Evolutionary conservation across 129 eudicot species (phyloP).

Genomic region (Artemisia tridentata): DNA sequence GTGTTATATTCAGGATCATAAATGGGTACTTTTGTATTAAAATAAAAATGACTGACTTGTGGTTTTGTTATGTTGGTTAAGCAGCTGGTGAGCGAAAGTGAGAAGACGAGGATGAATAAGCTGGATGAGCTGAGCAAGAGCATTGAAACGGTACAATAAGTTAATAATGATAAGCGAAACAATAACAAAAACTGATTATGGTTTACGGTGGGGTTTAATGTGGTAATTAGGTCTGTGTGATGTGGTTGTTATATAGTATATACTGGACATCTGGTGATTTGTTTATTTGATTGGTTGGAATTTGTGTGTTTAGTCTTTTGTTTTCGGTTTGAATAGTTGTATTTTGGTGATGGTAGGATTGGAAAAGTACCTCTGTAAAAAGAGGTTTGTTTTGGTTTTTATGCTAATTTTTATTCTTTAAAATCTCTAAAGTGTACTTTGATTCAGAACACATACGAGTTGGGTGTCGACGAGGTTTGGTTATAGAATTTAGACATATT

Average conservation of each 20-base stretch:
- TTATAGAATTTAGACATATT: no score
- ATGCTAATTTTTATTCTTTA: not conserved
- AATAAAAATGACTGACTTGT: constrained; percentile 2
- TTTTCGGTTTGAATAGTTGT: constrained; percentile 29
- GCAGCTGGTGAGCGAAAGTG: constrained; percentile 93
- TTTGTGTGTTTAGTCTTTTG: constrained; percentile 30
- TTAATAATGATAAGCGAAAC: not conserved
- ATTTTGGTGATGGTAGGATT: constrained; percentile 47
- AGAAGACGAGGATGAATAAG: constrained; percentile 86
- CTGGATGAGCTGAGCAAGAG: constrained; percentile 94
- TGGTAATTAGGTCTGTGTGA: constrained; percentile 60
- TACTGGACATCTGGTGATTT: constrained; percentile 13
- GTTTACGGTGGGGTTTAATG: constrained; percentile 24
- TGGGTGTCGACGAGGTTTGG: no score
- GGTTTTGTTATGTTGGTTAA: constrained; percentile 31
- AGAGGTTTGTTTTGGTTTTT: constrained; percentile 50
- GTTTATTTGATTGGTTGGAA: constrained; percentile 38
- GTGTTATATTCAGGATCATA: constrained; percentile 12
- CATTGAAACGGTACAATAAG: constrained; percentile 59
- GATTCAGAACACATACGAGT: no score
- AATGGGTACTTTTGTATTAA: not conserved
- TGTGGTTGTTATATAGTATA: constrained; percentile 47
- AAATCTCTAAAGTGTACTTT: no score
- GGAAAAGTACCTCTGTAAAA: constrained; percentile 37
- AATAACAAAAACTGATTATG: constrained; percentile 11